Evolutionary conservation across 495 filamentous ascomycete species (phyloP), one percentile per base, ranked within the genome.

Genomic region (Lasiosphaeria miniovina): DNA sequence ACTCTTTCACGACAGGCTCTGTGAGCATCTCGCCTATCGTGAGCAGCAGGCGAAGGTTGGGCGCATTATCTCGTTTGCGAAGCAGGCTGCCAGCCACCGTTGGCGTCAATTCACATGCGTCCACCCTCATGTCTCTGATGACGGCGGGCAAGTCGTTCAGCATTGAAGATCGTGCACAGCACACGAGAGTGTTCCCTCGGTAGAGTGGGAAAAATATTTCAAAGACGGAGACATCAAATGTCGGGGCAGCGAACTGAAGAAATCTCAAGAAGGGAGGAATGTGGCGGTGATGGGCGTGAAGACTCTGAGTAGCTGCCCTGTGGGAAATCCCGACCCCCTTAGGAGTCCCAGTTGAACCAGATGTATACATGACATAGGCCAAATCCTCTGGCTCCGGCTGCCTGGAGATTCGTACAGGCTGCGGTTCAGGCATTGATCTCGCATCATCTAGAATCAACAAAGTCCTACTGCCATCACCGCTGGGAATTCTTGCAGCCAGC

Each of bases 1-100:
- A 96, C 68, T 92, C 88, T 43, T 84, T 76, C 7, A 93, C 76
- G 1, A 96, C 82, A 4, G 80, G 79, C 24, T 77, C 75, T 0
- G 89, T 91, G 33, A 96, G 82, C 89, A 92, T 93, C 72, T 96
- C 91, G 4, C 91, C 91, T 62, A 94, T 95, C 0, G 91, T 94
- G 11, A 94, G 72, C 1, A 95, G 76, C 1, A 89, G 68, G 32
- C 75, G 76, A 40, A 96, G 66, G 0, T 72, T 68, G 0, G 91
- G 91, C 0, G 84, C 88, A 17, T 77, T 79, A 1, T 77, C 66
- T 48, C 88, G 80, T 6, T 74, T 82, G 10, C 80, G 79, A 17
- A 96, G 71, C 11, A 94, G 66, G 46, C 83, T 88, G 4, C 84
- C 83, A 0, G 84, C 88, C 6, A 94, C 91, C 1, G 90, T 92